A percentile compares a stretch with the other conserved stretches of the same genome.
These are phyloP conservation scores for Poa annua DNA, from an alignment of 176 grass and related monocot species.

Conservation along the genomic window DNA sequence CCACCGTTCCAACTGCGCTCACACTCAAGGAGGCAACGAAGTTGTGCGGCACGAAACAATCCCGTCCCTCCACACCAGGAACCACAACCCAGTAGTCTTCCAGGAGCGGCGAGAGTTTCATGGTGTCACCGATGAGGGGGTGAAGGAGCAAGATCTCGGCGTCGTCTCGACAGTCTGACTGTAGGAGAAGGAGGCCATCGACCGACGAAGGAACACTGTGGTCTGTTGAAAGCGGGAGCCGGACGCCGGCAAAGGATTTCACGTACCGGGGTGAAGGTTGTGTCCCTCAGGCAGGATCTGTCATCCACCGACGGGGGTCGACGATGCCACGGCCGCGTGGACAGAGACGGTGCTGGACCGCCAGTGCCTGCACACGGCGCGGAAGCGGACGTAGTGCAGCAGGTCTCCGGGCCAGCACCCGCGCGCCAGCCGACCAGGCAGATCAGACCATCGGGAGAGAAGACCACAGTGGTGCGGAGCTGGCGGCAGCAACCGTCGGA, in stretches of 20 bases:
- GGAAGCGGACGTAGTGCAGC: not conserved
- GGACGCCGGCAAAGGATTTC: not conserved
- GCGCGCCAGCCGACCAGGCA: not conserved
- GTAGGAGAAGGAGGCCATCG: not conserved
- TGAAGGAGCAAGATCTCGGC: not conserved
- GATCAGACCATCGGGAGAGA: not conserved
- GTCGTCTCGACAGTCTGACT: not conserved
- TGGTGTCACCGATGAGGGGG: not conserved
- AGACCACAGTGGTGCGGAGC: not conserved
- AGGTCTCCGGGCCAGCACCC: not conserved
- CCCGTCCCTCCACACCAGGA: not conserved
- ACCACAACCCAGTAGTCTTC: not conserved
- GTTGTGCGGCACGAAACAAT: too few relatives aligned
- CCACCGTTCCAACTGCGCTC: too few relatives aligned
- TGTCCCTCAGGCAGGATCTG: not conserved
- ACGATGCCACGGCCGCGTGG: not conserved
- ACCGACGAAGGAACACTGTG: not conserved
- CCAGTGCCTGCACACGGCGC: not conserved
- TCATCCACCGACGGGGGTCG: not conserved
- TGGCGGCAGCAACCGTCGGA: too few relatives aligned
- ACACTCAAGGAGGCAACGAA: not conserved
- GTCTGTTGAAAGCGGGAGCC: not conserved
- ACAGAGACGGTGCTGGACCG: not conserved
- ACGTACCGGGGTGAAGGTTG: not conserved
- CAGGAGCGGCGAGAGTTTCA: not conserved